phyloP scores from a whole-genome alignment of 352 stramenopile species.

The Vaucheria bursata region DNA sequence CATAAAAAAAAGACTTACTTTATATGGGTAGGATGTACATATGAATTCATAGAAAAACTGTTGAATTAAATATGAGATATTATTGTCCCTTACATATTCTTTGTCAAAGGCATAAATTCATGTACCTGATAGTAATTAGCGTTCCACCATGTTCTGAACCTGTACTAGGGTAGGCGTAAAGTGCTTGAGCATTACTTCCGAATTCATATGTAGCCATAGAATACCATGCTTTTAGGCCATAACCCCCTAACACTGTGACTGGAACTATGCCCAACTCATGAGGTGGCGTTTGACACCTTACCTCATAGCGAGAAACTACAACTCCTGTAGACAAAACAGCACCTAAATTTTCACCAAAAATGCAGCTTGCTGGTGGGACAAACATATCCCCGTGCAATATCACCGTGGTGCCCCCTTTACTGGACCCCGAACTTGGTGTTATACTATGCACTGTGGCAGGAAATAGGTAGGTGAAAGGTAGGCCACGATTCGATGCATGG shows the following conservation, averaged over 20 bases:
- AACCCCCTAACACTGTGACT: not conserved
- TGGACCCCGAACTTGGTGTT: not conserved
- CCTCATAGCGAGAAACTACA: not conserved
- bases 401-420: not conserved
- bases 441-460: not conserved
- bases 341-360: not conserved
- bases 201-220: conserved; percentile 6
- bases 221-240: not conserved
- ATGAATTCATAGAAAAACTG: too few relatives aligned
- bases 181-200: not conserved
- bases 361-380: not conserved
- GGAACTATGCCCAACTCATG: not conserved
- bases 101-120: not conserved
- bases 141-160: conserved; percentile 1
- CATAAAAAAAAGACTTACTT: too few relatives aligned
- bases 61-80: too few relatives aligned
- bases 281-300: not conserved
- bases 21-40: not conserved
- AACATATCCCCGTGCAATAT: not conserved
- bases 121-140: not conserved
- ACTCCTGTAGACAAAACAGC: not conserved
- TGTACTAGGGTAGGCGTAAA: not conserved
- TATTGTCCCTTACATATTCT: not conserved
- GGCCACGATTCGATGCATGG: not conserved
- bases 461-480: not conserved